Percentiles rank a stretch among this genome's conserved stretches.
These are phyloP conservation scores for Buddleja alternifolia DNA, from an alignment of 257 asterid genomes.

Conservation along the genomic window DNA sequence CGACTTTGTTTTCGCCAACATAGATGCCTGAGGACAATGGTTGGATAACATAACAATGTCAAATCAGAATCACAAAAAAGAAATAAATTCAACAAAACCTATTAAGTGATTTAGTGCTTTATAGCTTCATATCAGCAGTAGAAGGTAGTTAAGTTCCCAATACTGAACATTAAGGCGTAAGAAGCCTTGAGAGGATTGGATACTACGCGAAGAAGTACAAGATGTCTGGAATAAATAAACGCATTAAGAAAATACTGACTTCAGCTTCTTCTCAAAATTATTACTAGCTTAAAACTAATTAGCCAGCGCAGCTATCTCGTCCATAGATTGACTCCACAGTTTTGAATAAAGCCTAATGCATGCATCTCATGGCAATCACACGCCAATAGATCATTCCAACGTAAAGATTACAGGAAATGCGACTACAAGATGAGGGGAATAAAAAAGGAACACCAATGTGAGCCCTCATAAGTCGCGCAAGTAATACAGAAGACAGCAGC, in stretches of 20 bases:
- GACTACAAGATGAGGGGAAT: too few species aligned
- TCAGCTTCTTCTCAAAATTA: conserved; percentile 6
- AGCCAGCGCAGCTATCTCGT: not conserved
- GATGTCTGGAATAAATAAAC: not conserved
- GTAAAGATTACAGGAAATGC: too few species aligned
- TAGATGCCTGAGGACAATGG: conserved; percentile 30
- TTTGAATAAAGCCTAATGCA: too few species aligned
- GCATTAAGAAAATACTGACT: not conserved
- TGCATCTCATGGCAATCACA: too few species aligned
- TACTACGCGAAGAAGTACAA: too few species aligned
- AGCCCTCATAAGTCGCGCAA: not conserved
- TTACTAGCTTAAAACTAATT: not conserved
- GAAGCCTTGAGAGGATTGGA: too few species aligned
- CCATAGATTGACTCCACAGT: not conserved
- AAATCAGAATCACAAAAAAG: not conserved
- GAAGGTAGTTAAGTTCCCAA: too few species aligned
- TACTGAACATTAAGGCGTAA: too few species aligned
- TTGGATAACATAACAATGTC: not conserved
- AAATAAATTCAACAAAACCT: not conserved
- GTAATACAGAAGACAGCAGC: not conserved
- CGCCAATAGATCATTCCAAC: too few species aligned
- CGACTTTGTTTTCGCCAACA: conserved; percentile 34
- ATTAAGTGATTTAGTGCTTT: not conserved
- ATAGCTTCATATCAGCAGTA: too few species aligned
- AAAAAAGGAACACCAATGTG: too few species aligned